phyloP scores from a whole-genome alignment of 345 rosid species.

The Populus simonii region DNA sequence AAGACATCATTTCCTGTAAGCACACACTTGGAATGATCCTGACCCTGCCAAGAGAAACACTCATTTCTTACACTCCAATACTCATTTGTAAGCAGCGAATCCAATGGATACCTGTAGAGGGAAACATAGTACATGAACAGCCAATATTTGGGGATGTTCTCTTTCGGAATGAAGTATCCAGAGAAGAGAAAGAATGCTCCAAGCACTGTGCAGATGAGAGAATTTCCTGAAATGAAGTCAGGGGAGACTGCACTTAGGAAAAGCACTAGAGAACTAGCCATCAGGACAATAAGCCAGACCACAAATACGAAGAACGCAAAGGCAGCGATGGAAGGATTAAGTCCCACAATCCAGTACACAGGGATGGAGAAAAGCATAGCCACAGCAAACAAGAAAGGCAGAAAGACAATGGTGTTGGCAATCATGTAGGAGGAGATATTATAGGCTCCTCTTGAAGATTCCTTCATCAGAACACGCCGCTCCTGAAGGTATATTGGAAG shows the following conservation, averaged over 20 bases:
- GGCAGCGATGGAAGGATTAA: conserved; percentile 59
- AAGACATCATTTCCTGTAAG: conserved; percentile 69
- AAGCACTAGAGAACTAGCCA: conserved; percentile 81
- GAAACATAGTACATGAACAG: conserved; percentile 91
- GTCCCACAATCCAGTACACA: conserved; percentile 85
- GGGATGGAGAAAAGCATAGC: conserved; percentile 70
- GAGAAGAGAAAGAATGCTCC: conserved; percentile 89
- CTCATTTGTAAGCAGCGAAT: conserved; percentile 67
- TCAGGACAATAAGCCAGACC: conserved; percentile 72
- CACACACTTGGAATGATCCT: conserved; percentile 36
- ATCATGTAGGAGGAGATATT: conserved; percentile 81
- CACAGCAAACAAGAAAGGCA: conserved; percentile 68
- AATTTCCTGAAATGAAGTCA: conserved; percentile 78
- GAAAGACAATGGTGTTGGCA: conserved; percentile 73
- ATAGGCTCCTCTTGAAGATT: conserved; percentile 76
- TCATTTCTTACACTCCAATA: conserved; percentile 63
- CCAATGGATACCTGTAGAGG: conserved; percentile 76
- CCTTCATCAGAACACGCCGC: conserved; percentile 82
- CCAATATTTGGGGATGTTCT: conserved; percentile 80
- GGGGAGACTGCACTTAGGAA: conserved; percentile 80
- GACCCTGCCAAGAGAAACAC: conserved; percentile 54
- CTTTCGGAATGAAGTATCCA: conserved; percentile 87
- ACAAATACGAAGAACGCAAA: conserved; percentile 64
- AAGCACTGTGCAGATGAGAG: conserved; percentile 74
- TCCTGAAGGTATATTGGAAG: conserved; percentile 87